Evolutionary conservation across 306 rosid species (phyloP).

Genomic region (Quillaja saponaria): DNA sequence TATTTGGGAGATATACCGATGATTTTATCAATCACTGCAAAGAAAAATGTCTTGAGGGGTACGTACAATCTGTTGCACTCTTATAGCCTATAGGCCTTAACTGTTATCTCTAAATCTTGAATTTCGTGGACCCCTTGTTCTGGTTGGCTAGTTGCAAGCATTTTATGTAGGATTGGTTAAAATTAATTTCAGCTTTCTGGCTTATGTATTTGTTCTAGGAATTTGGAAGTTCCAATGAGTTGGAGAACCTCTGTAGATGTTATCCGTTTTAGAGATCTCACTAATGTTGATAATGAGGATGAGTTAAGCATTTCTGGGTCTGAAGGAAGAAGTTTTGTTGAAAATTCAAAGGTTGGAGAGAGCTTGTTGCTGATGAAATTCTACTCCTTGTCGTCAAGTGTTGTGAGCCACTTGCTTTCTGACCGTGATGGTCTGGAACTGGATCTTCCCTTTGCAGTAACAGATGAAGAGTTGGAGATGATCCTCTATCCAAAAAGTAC

Average conservation of each 20-base stretch:
- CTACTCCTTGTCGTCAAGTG: conserved; percentile 56
- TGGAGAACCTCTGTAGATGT: conserved; percentile 51
- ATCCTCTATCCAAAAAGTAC: conserved; percentile 56
- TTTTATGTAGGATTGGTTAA: too few species aligned
- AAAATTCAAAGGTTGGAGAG: conserved; percentile 77
- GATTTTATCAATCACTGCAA: conserved; percentile 53
- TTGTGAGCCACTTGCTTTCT: conserved; percentile 61
- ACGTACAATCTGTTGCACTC: conserved; percentile 18
- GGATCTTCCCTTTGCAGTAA: conserved; percentile 77
- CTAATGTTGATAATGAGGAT: conserved; percentile 23
- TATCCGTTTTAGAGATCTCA: conserved; percentile 38
- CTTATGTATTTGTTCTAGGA: conserved; percentile 31
- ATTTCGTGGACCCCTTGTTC: too few species aligned
- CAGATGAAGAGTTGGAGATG: conserved; percentile 63
- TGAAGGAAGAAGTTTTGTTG: conserved; percentile 64
- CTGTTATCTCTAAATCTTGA: background rate
- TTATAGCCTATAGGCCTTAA: background rate
- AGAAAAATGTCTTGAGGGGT: conserved; percentile 59
- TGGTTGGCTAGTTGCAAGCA: too few species aligned
- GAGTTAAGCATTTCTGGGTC: conserved; percentile 32
- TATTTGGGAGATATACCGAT: conserved; percentile 57
- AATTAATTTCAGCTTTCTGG: background rate
- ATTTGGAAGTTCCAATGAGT: conserved; percentile 53
- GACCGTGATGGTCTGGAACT: conserved; percentile 50
- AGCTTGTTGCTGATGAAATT: conserved; percentile 80